Conservation (phyloP, 352 stramenopile genomes). For the Globisporangium cystogenes region DNA sequence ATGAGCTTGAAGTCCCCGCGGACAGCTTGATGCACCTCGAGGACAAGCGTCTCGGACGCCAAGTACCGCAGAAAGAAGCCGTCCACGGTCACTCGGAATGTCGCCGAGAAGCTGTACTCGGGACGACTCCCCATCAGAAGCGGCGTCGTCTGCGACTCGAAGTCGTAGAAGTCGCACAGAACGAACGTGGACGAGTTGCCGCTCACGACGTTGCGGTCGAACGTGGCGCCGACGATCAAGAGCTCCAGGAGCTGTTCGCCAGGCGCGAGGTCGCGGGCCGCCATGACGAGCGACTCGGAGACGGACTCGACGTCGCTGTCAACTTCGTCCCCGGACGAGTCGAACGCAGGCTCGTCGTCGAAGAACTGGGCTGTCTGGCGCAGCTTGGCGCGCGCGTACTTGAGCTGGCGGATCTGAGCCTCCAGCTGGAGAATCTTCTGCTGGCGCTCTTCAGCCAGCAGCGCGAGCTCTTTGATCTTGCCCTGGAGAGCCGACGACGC, state of each 20-base stretch:
- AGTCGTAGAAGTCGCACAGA: slow-evolving; percentile 93
- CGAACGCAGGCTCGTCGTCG: slow-evolving; percentile 16
- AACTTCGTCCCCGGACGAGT: slow-evolving; percentile 25
- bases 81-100: slow-evolving; percentile 91
- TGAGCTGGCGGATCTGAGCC: slow-evolving; percentile 83
- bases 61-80: slow-evolving; percentile 91
- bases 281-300: slow-evolving; percentile 63
- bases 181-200: slow-evolving; percentile 86
- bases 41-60: slow-evolving; percentile 73
- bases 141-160: slow-evolving; percentile 90
- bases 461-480: slow-evolving; percentile 83
- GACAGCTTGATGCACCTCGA: slow-evolving; percentile 88
- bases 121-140: slow-evolving; percentile 76
- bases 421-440: slow-evolving; percentile 81
- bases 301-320: slow-evolving; percentile 44
- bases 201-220: slow-evolving; percentile 64
- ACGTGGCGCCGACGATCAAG: slow-evolving; percentile 68
- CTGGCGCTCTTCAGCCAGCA: slow-evolving; percentile 75
- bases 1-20: slow-evolving; percentile 88
- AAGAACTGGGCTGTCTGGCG: slow-evolving; percentile 20
- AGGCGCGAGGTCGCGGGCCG: slow-evolving; percentile 48
- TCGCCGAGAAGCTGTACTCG: slow-evolving; percentile 89
- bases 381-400: slow-evolving; percentile 66
- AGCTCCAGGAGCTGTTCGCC: slow-evolving; percentile 92
- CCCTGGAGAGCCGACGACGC: slow-evolving; percentile 69